phyloP scores from a whole-genome alignment of 129 eudicot species.

The Artemisia tridentata region DNA sequence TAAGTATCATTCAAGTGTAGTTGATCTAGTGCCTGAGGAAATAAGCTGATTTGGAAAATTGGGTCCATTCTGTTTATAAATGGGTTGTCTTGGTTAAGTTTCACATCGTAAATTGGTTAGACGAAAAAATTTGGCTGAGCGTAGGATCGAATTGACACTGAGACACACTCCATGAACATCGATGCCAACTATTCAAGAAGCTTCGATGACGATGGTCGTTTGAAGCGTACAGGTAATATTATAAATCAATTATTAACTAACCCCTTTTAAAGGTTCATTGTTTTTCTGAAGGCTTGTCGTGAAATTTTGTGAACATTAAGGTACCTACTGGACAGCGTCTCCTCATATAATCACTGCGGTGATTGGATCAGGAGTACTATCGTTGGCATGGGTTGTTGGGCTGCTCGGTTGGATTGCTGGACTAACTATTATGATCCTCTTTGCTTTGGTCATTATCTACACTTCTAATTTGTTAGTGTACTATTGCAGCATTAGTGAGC shows the following conservation, averaged over 20 bases:
- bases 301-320: slow-evolving; percentile 32
- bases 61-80: too few relatives aligned
- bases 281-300: not conserved
- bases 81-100: too few relatives aligned
- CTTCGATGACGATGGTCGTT: slow-evolving; percentile 70
- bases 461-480: too few relatives aligned
- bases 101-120: too few relatives aligned
- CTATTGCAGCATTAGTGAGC: slow-evolving; percentile 43
- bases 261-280: not conserved
- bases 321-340: slow-evolving; percentile 56
- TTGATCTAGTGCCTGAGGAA: too few relatives aligned
- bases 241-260: not conserved
- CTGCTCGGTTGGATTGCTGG: slow-evolving; percentile 83
- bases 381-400: slow-evolving; percentile 72
- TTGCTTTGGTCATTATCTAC: too few relatives aligned
- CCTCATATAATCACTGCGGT: slow-evolving; percentile 76
- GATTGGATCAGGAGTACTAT: slow-evolving; percentile 74
- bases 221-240: slow-evolving; percentile 55
- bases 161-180: slow-evolving; percentile 37
- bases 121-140: too few relatives aligned
- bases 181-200: slow-evolving; percentile 51
- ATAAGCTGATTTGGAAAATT: too few relatives aligned
- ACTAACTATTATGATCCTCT: slow-evolving; percentile 25
- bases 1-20: too few relatives aligned
- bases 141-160: too few relatives aligned